Evolutionary conservation across 78 protist species (phyloP).

Genomic region (Dictyostelium intermedium): DNA sequence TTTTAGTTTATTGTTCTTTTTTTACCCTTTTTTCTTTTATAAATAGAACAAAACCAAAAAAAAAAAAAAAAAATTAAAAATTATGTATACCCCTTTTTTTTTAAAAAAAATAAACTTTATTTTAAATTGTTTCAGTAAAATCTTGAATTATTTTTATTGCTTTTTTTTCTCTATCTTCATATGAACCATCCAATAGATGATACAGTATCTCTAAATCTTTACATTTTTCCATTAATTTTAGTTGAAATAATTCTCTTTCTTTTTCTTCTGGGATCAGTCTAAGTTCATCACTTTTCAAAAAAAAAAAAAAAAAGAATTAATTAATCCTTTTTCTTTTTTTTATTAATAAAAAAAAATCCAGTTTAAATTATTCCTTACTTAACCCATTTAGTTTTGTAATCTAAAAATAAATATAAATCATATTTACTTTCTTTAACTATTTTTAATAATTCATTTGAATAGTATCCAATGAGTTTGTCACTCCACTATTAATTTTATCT

Average conservation of each 20-base stretch:
- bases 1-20: background rate
- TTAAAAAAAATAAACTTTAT: background rate
- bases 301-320: background rate
- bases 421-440: background rate
- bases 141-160: background rate
- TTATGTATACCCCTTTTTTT: no score
- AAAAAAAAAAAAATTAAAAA: no score
- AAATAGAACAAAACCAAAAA: background rate
- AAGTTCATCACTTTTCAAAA: background rate
- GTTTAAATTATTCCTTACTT: background rate
- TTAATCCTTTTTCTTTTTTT: background rate
- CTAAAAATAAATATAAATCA: slow-evolving; percentile 48
- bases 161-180: background rate
- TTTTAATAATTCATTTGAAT: background rate
- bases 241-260: slow-evolving; percentile 25
- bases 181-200: background rate
- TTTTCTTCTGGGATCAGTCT: slow-evolving; percentile 13
- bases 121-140: no score
- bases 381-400: slow-evolving; percentile 38
- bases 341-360: background rate
- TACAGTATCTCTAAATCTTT: background rate
- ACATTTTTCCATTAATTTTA: background rate
- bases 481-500: slow-evolving; percentile 33
- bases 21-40: background rate
- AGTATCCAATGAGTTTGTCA: slow-evolving; percentile 26